Evolutionary conservation across 768 basidiomycete species (phyloP).

Genomic region (Sarcodon aspratus): DNA sequence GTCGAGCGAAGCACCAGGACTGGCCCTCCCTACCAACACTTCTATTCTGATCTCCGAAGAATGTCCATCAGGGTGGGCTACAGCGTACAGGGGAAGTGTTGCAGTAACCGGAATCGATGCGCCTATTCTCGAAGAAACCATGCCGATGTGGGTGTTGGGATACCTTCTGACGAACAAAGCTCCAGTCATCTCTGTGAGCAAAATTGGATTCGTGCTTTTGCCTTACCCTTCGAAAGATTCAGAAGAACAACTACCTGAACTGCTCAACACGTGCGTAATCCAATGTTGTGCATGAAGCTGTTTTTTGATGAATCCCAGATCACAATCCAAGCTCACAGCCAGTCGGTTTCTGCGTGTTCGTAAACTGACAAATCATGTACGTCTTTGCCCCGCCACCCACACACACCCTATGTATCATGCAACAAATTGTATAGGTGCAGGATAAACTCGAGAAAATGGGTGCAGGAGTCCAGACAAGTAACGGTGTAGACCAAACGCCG

Average conservation of each 20-base stretch:
- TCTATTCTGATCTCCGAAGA: slow-evolving; percentile 78
- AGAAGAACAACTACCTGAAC: slow-evolving; percentile 57
- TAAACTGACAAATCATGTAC: slow-evolving; percentile 75
- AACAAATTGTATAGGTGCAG: slow-evolving; percentile 44
- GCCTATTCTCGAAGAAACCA: slow-evolving; percentile 52
- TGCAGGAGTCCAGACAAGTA: slow-evolving; percentile 19
- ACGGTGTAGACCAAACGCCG: slow-evolving; percentile 9
- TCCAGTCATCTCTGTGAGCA: slow-evolving; percentile 40
- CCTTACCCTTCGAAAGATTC: slow-evolving; percentile 58
- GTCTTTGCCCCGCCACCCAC: slow-evolving; percentile 13
- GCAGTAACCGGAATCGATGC: slow-evolving; percentile 43
- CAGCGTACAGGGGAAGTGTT: slow-evolving; percentile 66
- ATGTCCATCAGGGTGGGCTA: slow-evolving; percentile 58
- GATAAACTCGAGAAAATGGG: slow-evolving; percentile 66
- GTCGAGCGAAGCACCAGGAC: slow-evolving; percentile 58
- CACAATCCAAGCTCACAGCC: slow-evolving; percentile 82
- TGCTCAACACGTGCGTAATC: slow-evolving; percentile 70
- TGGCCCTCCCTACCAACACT: slow-evolving; percentile 47
- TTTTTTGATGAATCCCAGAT: slow-evolving; percentile 22
- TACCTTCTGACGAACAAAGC: slow-evolving; percentile 65
- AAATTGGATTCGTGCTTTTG: slow-evolving; percentile 83
- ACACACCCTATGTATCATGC: background rate
- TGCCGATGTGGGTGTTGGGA: slow-evolving; percentile 87
- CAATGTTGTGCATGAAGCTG: background rate
- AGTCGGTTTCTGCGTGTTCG: slow-evolving; percentile 75